Evolutionary conservation across 352 stramenopile species (phyloP).

Genomic region (Elongisporangium undulatum): DNA sequence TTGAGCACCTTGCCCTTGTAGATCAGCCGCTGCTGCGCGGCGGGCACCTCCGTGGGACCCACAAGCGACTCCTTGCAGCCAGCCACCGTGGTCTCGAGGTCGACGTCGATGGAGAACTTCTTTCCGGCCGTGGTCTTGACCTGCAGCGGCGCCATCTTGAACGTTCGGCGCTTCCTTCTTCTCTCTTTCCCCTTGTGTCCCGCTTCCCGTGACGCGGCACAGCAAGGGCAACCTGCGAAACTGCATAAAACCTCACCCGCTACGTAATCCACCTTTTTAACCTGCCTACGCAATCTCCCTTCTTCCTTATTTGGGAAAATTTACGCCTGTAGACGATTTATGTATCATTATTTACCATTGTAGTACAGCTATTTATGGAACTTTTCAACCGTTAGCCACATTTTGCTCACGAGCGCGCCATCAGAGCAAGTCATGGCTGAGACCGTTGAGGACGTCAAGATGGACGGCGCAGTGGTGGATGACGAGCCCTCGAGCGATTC

Average conservation of each 20-base stretch:
- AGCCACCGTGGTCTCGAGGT: constrained; percentile 62
- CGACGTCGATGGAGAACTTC: constrained; percentile 73
- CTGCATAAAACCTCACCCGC: neutral
- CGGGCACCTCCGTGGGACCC: constrained; percentile 56
- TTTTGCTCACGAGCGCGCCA: neutral
- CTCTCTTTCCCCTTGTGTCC: neutral
- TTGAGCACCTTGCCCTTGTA: constrained; percentile 91
- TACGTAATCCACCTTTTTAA: neutral
- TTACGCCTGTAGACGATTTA: neutral
- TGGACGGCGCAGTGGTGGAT: neutral
- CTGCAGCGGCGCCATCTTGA: constrained; percentile 64
- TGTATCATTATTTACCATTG: neutral
- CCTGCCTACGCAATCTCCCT: neutral
- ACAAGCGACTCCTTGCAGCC: constrained; percentile 80
- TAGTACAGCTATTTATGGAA: neutral
- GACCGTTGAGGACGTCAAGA: neutral
- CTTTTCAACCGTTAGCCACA: neutral
- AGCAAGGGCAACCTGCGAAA: neutral
- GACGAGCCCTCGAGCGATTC: neutral
- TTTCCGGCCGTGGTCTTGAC: constrained; percentile 83
- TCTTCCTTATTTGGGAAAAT: neutral
- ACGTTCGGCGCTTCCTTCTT: constrained; percentile 1
- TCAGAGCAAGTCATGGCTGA: neutral
- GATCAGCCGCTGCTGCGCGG: constrained; percentile 83
- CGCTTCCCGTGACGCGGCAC: neutral